A percentile compares a stretch with the other conserved stretches of the same genome.
Conservation (phyloP, 768 basidiomycete species). For the Suillus brevipes region DNA sequence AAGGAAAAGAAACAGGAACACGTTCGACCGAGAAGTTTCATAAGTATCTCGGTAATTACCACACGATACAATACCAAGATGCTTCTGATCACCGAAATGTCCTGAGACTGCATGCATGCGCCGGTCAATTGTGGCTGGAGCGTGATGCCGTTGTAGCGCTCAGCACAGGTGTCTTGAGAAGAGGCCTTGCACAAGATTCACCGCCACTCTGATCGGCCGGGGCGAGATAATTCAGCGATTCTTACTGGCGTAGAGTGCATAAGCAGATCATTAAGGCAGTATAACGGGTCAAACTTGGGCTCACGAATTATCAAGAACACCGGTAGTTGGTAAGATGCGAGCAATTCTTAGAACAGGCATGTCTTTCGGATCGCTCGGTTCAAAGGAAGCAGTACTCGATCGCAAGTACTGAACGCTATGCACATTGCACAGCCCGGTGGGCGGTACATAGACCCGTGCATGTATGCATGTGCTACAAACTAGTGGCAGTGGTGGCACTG, state of each 20-base stretch:
- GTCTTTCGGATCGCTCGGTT: background rate
- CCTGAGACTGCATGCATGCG: background rate
- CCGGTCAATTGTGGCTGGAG: background rate
- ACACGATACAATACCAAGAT: background rate
- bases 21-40: conserved; percentile 3
- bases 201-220: conserved; percentile 1
- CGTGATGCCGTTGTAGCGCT: background rate
- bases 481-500: background rate
- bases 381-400: background rate
- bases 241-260: background rate
- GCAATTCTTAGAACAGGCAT: background rate
- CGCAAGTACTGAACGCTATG: background rate
- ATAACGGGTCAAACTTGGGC: background rate
- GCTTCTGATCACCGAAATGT: conserved; percentile 1
- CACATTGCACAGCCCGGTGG: background rate
- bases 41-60: conserved; percentile 1
- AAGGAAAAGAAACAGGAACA: conserved; percentile 5
- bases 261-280: conserved; percentile 1
- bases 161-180: conserved; percentile 1
- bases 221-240: background rate
- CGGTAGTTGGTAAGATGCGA: background rate
- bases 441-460: background rate
- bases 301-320: background rate
- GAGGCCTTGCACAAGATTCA: background rate
- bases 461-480: background rate